Conservation (phyloP, 805 yeast species). For the Starmera quercuum region DNA sequence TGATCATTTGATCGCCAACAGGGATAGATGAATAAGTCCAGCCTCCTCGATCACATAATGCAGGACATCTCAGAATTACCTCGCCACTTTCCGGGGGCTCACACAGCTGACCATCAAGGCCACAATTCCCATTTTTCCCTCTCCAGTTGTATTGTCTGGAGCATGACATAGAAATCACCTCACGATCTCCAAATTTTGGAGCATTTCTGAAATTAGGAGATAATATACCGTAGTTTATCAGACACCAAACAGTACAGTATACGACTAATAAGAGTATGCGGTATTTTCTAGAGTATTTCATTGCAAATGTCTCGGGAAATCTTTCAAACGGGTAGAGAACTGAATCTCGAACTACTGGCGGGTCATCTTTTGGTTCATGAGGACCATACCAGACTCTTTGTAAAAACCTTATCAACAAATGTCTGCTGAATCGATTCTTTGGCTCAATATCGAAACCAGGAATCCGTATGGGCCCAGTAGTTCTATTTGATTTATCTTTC, state of each 20-base stretch:
- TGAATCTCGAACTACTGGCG: conserved; percentile 30
- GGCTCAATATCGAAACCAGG: not conserved
- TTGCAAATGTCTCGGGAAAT: conserved; percentile 32
- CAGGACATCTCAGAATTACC: conserved; percentile 72
- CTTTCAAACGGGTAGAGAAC: conserved; percentile 28
- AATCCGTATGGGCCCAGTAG: too few species aligned
- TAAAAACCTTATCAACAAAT: conserved; percentile 15
- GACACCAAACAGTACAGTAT: conserved; percentile 42
- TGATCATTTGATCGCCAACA: conserved; percentile 60
- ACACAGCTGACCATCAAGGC: conserved; percentile 60
- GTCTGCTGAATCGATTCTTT: conserved; percentile 2
- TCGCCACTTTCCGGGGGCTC: conserved; percentile 34
- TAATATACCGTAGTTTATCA: conserved; percentile 28
- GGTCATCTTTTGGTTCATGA: conserved; percentile 33
- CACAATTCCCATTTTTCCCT: conserved; percentile 74
- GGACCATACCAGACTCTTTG: conserved; percentile 54
- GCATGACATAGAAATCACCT: conserved; percentile 42
- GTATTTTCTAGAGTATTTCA: conserved; percentile 20
- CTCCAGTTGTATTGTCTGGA: conserved; percentile 49
- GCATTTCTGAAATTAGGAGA: conserved; percentile 38
- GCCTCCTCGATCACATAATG: conserved; percentile 73
- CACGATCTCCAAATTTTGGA: conserved; percentile 24
- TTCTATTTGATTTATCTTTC: not conserved
- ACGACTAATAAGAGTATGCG: conserved; percentile 24
- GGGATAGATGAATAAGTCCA: conserved; percentile 70